Conservation (phyloP, 306 rosid genomes). For the Malus fusca region DNA sequence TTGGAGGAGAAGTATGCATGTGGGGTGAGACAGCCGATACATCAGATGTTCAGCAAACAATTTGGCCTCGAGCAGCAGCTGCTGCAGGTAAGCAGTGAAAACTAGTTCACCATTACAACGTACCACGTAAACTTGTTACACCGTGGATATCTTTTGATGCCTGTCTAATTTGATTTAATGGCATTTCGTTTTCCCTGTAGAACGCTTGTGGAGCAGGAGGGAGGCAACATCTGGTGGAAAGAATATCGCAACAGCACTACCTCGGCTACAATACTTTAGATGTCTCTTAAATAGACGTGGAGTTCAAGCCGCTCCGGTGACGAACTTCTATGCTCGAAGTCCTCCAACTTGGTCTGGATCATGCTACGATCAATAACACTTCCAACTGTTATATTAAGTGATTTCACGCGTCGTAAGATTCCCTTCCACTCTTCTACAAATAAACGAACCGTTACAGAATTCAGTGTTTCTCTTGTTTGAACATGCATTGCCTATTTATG, state of each 20-base stretch:
- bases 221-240: slow-evolving; percentile 30
- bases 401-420: background rate
- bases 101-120: background rate
- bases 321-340: slow-evolving; percentile 51
- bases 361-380: slow-evolving; percentile 62
- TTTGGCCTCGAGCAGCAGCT: slow-evolving; percentile 99
- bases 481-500: background rate
- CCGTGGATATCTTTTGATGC: background rate
- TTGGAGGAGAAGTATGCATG: slow-evolving; percentile 99
- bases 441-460: background rate
- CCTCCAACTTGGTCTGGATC: slow-evolving; percentile 81
- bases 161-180: background rate
- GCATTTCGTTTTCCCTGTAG: slow-evolving; percentile 25
- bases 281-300: slow-evolving; percentile 82
- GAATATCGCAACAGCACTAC: slow-evolving; percentile 37
- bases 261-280: slow-evolving; percentile 67
- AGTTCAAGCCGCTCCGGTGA: slow-evolving; percentile 76
- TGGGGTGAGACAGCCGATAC: slow-evolving; percentile 88
- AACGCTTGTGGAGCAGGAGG: slow-evolving; percentile 81
- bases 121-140: background rate
- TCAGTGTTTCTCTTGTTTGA: background rate
- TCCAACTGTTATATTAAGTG: background rate
- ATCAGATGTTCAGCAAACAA: slow-evolving; percentile 79
- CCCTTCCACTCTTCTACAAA: background rate
- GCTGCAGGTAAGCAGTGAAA: slow-evolving; percentile 70